phyloP scores from a whole-genome alignment of 2,329 filamentous ascomycete genomes.

The Fusarium sulawesiense region DNA sequence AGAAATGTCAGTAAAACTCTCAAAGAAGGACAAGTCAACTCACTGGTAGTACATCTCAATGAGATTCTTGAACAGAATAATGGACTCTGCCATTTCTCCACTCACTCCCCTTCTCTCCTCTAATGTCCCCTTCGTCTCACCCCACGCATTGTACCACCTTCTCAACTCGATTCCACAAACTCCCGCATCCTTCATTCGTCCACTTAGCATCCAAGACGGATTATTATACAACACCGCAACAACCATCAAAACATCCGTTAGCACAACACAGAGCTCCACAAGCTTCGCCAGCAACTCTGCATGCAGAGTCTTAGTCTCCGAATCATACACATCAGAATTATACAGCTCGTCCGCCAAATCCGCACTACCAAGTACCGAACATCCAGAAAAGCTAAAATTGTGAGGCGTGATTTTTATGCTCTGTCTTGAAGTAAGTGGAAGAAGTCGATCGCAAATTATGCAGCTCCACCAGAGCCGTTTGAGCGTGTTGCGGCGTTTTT shows the following conservation, averaged over 20 bases:
- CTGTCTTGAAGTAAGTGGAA: conserved; percentile 39
- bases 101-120: conserved; percentile 18
- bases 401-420: conserved; percentile 42
- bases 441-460: conserved; percentile 40
- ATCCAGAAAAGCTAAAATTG: conserved; percentile 42
- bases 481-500: conserved; percentile 38
- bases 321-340: conserved; percentile 40
- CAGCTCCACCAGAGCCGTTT: conserved; percentile 46
- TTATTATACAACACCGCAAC: conserved; percentile 41
- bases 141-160: conserved; percentile 39
- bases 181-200: conserved; percentile 35
- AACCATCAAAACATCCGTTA: conserved; percentile 40
- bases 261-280: conserved; percentile 41
- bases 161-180: conserved; percentile 38
- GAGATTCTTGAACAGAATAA: conserved; percentile 38
- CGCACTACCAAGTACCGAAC: conserved; percentile 25
- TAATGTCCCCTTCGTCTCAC: conserved; percentile 32
- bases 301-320: conserved; percentile 34
- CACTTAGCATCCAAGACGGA: conserved; percentile 35
- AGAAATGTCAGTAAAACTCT: background rate
- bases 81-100: conserved; percentile 21
- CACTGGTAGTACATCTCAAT: conserved; percentile 47
- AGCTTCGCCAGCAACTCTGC: conserved; percentile 37
- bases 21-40: no score
- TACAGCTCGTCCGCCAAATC: conserved; percentile 40